phyloP scores from a whole-genome alignment of 2,329 filamentous ascomycete species.

The Iodosphaeria phyllophila region DNA sequence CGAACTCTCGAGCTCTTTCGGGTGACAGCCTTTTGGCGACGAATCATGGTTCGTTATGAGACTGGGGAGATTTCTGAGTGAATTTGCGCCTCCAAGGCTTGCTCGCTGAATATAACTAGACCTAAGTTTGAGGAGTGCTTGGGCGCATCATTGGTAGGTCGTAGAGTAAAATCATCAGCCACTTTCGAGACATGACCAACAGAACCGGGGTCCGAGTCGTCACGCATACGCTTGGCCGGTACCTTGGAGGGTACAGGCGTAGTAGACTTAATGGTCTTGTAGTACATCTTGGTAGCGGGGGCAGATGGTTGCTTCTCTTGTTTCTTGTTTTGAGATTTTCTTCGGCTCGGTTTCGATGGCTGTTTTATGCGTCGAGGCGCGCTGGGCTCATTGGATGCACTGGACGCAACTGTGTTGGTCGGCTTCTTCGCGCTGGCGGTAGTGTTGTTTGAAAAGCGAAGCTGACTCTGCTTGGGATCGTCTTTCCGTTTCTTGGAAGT shows the following conservation, averaged over 20 bases:
- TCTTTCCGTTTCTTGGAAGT: constrained; percentile 10
- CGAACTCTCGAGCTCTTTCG: too few relatives aligned
- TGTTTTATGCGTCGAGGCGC: too few relatives aligned
- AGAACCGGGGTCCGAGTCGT: constrained; percentile 6
- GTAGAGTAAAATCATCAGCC: too few relatives aligned
- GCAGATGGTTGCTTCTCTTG: constrained; percentile 19
- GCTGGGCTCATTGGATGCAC: constrained; percentile 16
- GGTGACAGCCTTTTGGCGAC: too few relatives aligned
- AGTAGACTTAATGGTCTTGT: constrained; percentile 11
- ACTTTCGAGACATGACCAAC: neutral
- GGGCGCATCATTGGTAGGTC: too few relatives aligned
- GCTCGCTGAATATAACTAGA: too few relatives aligned
- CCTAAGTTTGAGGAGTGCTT: too few relatives aligned
- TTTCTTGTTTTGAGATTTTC: constrained; percentile 21
- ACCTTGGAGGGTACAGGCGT: constrained; percentile 6
- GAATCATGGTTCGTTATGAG: too few relatives aligned
- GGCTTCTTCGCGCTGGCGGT: constrained; percentile 6
- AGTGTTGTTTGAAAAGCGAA: constrained; percentile 20
- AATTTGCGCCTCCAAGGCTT: too few relatives aligned
- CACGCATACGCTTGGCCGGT: constrained; percentile 11
- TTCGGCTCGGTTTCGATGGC: constrained; percentile 11
- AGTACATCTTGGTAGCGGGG: constrained; percentile 11
- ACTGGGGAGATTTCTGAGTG: too few relatives aligned
- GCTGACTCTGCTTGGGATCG: constrained; percentile 33
- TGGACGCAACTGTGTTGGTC: constrained; percentile 9